Base-by-base conservation (phyloP, 2,329 filamentous ascomycete genomes). In the Paraphaeosphaeria minitans region DNA sequence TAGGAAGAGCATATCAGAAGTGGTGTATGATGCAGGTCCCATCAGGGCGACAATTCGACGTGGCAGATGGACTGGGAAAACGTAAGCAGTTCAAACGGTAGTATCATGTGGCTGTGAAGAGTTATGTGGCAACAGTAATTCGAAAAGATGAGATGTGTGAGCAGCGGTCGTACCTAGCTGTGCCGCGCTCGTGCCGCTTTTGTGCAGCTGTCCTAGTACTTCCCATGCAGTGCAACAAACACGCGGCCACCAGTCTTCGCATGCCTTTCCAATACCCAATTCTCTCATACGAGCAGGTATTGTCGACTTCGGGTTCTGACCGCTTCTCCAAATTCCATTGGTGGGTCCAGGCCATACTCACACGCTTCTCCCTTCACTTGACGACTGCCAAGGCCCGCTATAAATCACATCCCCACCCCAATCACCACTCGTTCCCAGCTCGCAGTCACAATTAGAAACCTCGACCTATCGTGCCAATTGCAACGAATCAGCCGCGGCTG, bases 1-100 rank as follows among this genome's bases (percentile, higher is more conserved):
- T 47, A 72, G 78, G 56, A 77, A 71, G 64, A 78, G 68, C 53
- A 72, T 82, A 21, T 67, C 67, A 35, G 79, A 82, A 60, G 74
- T 77, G n/a, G 76, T 82, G 7, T 82, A 81, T 56, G 80, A 82
- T 62, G 72, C 76, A 35, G 69, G 74, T n/a, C 37, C 66, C 24
- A 58, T 47, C 37, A 64, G 74, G 55, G 68, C 71, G 62, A 76
- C 74, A 3, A 64, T 77, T 8, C 66, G 66, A 29, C 57, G 54
- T 14, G 74, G 75, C 5, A 66, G 59, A 24, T 37, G 73, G 50
- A 69, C 62, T 4, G 56, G 64, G 16, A 39, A 41, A 27, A 3
- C 58, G 52, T 61, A 37, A 9, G 29, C 42, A 31, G 12, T 24
- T 31, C 19, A 39, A n/a, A 29, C 12, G 21, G 21, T 19, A 27